A percentile compares a stretch with the other conserved stretches of the same genome.
Conservation (phyloP, 108 stramenopile genomes). For the Stephanodiscus minutulus region DNA sequence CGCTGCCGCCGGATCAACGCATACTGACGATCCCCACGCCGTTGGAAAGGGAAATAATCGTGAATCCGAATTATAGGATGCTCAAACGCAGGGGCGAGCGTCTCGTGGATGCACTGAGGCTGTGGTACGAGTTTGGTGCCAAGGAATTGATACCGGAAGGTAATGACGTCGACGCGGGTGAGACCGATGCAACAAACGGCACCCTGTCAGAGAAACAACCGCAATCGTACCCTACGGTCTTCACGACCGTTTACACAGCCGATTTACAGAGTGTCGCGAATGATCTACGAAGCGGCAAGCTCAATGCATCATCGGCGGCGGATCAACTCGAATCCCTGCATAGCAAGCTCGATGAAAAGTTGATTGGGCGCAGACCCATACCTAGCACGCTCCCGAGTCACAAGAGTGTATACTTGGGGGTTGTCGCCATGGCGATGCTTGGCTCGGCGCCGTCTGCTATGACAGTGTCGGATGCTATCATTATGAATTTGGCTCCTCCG, state of each 20-base stretch:
- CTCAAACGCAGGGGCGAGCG: conserved; percentile 64
- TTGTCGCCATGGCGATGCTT: conserved; percentile 63
- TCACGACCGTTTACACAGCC: conserved; percentile 72
- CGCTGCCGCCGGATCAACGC: conserved; percentile 67
- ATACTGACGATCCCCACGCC: conserved; percentile 67
- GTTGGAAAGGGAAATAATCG: conserved; percentile 58
- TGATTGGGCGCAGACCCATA: conserved; percentile 76
- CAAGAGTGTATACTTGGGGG: conserved; percentile 66
- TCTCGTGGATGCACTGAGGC: conserved; percentile 58
- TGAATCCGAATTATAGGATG: conserved; percentile 75
- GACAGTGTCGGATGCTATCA: conserved; percentile 67
- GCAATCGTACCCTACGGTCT: conserved; percentile 36
- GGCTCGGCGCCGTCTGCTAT: conserved; percentile 72
- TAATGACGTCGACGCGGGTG: not conserved
- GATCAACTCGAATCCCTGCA: conserved; percentile 49
- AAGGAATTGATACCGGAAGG: conserved; percentile 13
- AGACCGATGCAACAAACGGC: not conserved
- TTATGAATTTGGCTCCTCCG: conserved; percentile 67
- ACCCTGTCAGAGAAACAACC: not conserved
- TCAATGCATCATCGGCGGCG: conserved; percentile 56
- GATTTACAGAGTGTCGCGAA: conserved; percentile 68
- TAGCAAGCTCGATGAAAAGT: conserved; percentile 48
- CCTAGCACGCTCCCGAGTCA: conserved; percentile 78
- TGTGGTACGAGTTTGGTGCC: conserved; percentile 72
- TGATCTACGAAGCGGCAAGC: conserved; percentile 50